A percentile compares a stretch with the other conserved stretches of the same genome.
Conservation (phyloP, 176 grass and related monocot species). For the Oryza coarctata region DNA sequence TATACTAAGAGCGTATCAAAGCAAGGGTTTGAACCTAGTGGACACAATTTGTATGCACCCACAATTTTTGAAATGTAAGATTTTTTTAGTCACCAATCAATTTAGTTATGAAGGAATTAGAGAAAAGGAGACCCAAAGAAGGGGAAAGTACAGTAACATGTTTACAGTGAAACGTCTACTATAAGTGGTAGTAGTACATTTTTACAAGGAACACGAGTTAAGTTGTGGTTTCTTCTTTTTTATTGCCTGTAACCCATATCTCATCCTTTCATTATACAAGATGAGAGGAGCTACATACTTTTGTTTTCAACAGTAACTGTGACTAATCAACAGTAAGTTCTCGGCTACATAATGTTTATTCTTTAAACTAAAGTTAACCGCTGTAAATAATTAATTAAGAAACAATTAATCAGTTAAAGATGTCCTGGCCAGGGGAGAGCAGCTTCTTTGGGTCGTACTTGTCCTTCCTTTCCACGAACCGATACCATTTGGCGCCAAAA, state of each 20-base stretch:
- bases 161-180: neutral
- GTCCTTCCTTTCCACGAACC: slow-evolving; percentile 62
- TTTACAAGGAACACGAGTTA: slow-evolving; percentile 5
- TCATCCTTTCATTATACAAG: neutral
- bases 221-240: neutral
- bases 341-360: neutral
- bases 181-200: neutral
- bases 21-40: too few species aligned
- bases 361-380: neutral
- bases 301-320: neutral
- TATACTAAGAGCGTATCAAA: too few species aligned
- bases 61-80: too few species aligned
- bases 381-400: neutral
- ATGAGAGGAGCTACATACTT: neutral
- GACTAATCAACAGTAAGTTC: neutral
- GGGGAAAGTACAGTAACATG: neutral
- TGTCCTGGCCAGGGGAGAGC: slow-evolving; percentile 73
- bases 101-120: neutral
- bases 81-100: too few species aligned
- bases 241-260: neutral
- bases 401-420: slow-evolving; percentile 44
- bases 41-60: rapidly evolving
- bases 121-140: neutral
- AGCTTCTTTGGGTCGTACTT: slow-evolving; percentile 79
- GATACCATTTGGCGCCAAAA: slow-evolving; percentile 64